A percentile compares a stretch with the other conserved stretches of the same genome.
Evolutionary conservation across 441 rosid genomes (phyloP).

Genomic region (Capsella rubella): DNA sequence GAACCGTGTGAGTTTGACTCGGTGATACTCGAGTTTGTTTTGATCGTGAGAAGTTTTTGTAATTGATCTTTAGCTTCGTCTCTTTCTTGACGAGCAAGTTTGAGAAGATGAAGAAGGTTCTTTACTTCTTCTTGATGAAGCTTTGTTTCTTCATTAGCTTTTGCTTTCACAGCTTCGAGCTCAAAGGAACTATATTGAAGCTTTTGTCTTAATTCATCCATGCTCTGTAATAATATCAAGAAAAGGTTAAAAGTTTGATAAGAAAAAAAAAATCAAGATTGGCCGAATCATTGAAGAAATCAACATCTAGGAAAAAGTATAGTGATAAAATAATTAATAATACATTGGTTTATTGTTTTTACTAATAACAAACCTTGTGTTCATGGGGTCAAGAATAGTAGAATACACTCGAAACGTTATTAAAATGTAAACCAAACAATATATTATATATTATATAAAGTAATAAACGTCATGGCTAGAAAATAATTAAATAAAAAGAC

Average conservation of each 20-base stretch:
- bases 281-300: conserved; percentile 38
- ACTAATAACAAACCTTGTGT: conserved; percentile 41
- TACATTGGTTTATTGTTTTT: background rate
- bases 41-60: conserved; percentile 56
- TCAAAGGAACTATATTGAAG: conserved; percentile 65
- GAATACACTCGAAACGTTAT: conserved; percentile 28
- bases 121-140: conserved; percentile 58
- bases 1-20: conserved; percentile 78
- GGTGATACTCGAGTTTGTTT: conserved; percentile 78
- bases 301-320: conserved; percentile 26
- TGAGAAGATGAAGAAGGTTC: conserved; percentile 58
- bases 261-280: background rate
- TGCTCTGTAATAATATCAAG: conserved; percentile 51
- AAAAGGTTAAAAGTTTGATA: conserved; percentile 14
- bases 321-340: conserved; percentile 1
- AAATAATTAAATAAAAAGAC: conserved; percentile 30
- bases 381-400: conserved; percentile 44
- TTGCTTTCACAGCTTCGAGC: conserved; percentile 65
- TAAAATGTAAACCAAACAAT: conserved; percentile 13
- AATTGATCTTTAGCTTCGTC: conserved; percentile 78
- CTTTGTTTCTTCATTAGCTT: conserved; percentile 61
- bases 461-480: conserved; percentile 10
- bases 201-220: conserved; percentile 72
- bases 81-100: conserved; percentile 73
- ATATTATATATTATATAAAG: background rate